These are phyloP conservation scores for Stylonectria norvegica DNA, from an alignment of 2,329 filamentous ascomycete genomes.

Conservation along the genomic window DNA sequence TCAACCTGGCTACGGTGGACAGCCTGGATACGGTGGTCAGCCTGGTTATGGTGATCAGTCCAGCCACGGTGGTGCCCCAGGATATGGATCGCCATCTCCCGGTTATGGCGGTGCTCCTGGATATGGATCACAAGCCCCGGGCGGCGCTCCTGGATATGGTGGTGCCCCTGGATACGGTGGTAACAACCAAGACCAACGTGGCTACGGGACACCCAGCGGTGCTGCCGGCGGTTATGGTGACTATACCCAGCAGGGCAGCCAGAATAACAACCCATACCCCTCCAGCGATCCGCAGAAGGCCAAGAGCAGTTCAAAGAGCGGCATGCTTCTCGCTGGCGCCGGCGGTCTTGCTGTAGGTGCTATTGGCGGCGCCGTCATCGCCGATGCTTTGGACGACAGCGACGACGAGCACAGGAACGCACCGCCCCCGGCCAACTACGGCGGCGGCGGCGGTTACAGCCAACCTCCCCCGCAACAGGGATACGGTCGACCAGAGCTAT, in stretches of 20 bases:
- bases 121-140: conserved; percentile 15
- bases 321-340: conserved; percentile 56
- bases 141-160: conserved; percentile 11
- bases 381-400: conserved; percentile 45
- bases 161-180: conserved; percentile 10
- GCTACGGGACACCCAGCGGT: too few species aligned
- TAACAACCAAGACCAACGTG: too few species aligned
- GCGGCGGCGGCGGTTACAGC: conserved; percentile 14
- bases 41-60: conserved; percentile 2
- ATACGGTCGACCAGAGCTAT: conserved; percentile 2
- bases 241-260: conserved; percentile 9
- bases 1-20: neutral
- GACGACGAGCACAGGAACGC: conserved; percentile 19
- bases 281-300: conserved; percentile 25
- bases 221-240: conserved; percentile 18
- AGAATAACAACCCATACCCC: conserved; percentile 10
- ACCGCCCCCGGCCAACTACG: conserved; percentile 17
- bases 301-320: conserved; percentile 47
- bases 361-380: conserved; percentile 56
- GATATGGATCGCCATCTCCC: conserved; percentile 1
- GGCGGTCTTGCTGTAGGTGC: conserved; percentile 57
- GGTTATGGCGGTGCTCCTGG: neutral
- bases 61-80: too few species aligned
- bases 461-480: neutral
- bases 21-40: neutral